Evolutionary conservation across 345 rosid species (phyloP), one percentile per base, ranked within the genome.

Genomic region (Punica granatum): DNA sequence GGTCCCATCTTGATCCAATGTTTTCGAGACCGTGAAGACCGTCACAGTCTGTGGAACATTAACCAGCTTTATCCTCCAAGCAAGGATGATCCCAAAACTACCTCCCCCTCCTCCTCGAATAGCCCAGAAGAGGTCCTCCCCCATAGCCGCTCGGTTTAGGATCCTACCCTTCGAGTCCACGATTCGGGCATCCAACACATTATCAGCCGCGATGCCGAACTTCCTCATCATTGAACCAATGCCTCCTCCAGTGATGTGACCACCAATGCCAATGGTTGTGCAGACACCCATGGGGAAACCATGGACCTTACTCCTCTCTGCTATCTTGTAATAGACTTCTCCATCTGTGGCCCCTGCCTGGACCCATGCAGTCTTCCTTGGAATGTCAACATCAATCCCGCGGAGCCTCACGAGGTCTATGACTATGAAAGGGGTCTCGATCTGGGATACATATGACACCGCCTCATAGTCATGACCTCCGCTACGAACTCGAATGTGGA

Each of bases 81-180:
- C 66, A 42, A 82, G 76, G 46, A 85, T 74, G 56, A 85, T 75
- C 0, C 88, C 86, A 6, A 87, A 85, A 67, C 85, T 87, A 0
- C 78, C 83, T 1, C 85, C 90, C 0, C 86, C 92, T 7, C 90
- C 88, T 0, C 90, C 92, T 0, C 80, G 69, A n/a, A 87, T 83
- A 0, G 92, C 92, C 89, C 85, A 87, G 37, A 84, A 84, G 0
- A 84, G 34, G 53, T 87, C 89, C 19, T 81, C 79, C 23, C 89
- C 86, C 80, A 79, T 81, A 14, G 79, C 66, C 7, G 76, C 19
- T 31, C 86, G 12, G 30, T 82, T 79, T 21, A 81, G 81, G 49
- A 83, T 51, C 21, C 71, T 75, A 1, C 92, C 90, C 14, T 70
- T 68, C 0, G 63, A 85, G 32, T 83, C 84, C 34, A 87, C 80